Percentiles rank a stretch among this genome's conserved stretches.
These are phyloP conservation scores for Microdochium nivale DNA, from an alignment of 2,329 filamentous ascomycete genomes.

Conservation along the genomic window DNA sequence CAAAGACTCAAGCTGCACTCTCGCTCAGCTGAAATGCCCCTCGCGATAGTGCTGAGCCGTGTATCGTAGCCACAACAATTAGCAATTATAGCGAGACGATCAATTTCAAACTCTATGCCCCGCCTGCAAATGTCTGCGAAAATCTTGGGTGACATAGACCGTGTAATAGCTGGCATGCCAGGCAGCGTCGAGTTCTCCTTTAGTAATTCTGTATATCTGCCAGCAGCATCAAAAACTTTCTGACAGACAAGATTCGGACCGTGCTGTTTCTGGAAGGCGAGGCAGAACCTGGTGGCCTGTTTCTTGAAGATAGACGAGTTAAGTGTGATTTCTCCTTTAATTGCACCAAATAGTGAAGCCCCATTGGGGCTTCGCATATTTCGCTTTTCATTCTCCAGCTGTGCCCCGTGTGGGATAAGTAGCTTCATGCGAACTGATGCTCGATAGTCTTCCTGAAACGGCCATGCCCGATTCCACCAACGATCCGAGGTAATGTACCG, in stretches of 20 bases:
- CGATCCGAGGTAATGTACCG: conserved; percentile 15
- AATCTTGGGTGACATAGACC: conserved; percentile 19
- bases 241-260: conserved; percentile 12
- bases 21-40: conserved; percentile 6
- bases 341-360: conserved; percentile 9
- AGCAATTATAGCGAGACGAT: conserved; percentile 18
- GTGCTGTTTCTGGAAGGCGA: conserved; percentile 10
- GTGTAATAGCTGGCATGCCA: conserved; percentile 9
- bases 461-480: conserved; percentile 21
- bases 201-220: conserved; percentile 19
- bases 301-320: conserved; percentile 14
- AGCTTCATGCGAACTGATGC: conserved; percentile 16
- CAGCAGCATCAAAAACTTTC: conserved; percentile 13
- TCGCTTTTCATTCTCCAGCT: conserved; percentile 14
- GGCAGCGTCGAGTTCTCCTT: conserved; percentile 7
- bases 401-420: conserved; percentile 15
- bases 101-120: conserved; percentile 14
- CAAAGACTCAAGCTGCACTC: conserved; percentile 15
- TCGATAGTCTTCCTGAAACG: conserved; percentile 20
- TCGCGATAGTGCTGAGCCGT: conserved; percentile 13
- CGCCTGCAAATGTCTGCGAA: conserved; percentile 15
- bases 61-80: conserved; percentile 17
- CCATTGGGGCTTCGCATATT: conserved; percentile 5
- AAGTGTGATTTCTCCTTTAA: conserved; percentile 16
- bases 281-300: conserved; percentile 16